Base-by-base conservation (phyloP, 345 rosid genomes). In the Gynandropsis gynandra region DNA sequence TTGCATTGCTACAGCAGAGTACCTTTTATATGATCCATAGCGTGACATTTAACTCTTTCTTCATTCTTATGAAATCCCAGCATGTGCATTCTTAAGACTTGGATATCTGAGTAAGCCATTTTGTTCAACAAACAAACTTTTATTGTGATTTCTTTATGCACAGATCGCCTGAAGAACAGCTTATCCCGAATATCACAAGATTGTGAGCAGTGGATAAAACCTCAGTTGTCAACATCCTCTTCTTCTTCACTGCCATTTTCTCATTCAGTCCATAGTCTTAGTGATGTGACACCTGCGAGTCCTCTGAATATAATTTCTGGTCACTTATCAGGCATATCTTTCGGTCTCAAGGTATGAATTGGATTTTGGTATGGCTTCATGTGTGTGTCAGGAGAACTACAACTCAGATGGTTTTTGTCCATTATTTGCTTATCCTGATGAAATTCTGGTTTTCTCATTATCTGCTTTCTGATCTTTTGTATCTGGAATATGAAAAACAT, bases 131-230 rank as follows among this genome's bases (percentile, higher is more conserved):
- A 18, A 37, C 3, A 53, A 19, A 24, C 2, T 5, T 52, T 14
- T 29, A 19, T 47, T 58, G 46, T 42, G 43, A 37, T 10, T 3
- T 54, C 38, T 51, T 41, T 31, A 42, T 40, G 19, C 66, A 34
- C 76, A 93, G 99, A 85, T 75, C 82, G 87, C 53, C 72, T 93
- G 80, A 93, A 76, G 43, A 34, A 8, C 52, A 24, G 52, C 56
- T 27, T 93, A 67, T 75, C 83, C 61, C 76, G 80, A 78, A 75
- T 93, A 66, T 58, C 89, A 47, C 99, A 88, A 71, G 97, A 88
- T 62, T 81, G 94, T 73, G 99, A 88, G 36, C 94, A 76, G 72
- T 88, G 94, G 97, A 76, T 85, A 60, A 93, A 83, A 59, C 80
- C 85, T 36, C 85, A 72, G 43, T 41, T 47, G 51, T 61, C 66